These are phyloP conservation scores for Pleurotus eryngii DNA, from an alignment of 768 basidiomycete species.

Conservation along the genomic window DNA sequence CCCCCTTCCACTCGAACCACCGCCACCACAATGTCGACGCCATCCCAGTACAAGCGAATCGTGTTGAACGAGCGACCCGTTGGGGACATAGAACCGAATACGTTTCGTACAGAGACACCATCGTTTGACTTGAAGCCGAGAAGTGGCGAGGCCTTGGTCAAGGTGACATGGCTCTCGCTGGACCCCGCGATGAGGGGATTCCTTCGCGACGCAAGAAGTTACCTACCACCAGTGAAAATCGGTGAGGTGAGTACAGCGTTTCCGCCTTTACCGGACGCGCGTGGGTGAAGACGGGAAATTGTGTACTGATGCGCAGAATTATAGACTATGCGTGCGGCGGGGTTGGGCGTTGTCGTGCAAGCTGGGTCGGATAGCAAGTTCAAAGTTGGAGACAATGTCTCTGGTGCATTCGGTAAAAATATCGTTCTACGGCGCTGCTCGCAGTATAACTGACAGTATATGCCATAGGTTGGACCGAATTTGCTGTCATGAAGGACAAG, in stretches of 20 bases:
- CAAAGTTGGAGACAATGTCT: constrained; percentile 67
- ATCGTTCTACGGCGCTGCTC: not conserved
- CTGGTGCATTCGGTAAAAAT: constrained; percentile 54
- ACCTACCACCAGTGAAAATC: constrained; percentile 68
- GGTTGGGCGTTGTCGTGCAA: constrained; percentile 64
- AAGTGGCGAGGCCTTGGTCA: constrained; percentile 60
- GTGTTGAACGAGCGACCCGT: constrained; percentile 75
- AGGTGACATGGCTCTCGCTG: constrained; percentile 73
- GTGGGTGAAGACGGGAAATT: not conserved
- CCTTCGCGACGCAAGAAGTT: constrained; percentile 69
- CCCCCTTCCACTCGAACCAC: no score
- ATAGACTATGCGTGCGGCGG: constrained; percentile 60
- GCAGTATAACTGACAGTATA: not conserved
- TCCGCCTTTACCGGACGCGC: not conserved
- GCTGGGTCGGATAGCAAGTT: constrained; percentile 53
- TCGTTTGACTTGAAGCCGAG: constrained; percentile 54
- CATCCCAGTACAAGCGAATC: constrained; percentile 53
- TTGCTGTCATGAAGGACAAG: constrained; percentile 56
- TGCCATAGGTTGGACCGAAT: constrained; percentile 77
- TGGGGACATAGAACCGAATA: constrained; percentile 64
- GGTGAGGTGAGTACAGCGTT: constrained; percentile 42
- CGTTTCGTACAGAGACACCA: constrained; percentile 62
- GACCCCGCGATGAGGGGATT: constrained; percentile 91
- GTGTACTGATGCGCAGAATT: not conserved
- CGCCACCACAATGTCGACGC: not conserved